Conservation (phyloP, 2,329 filamentous ascomycete species). For the Trichoderma atrobrunneum region DNA sequence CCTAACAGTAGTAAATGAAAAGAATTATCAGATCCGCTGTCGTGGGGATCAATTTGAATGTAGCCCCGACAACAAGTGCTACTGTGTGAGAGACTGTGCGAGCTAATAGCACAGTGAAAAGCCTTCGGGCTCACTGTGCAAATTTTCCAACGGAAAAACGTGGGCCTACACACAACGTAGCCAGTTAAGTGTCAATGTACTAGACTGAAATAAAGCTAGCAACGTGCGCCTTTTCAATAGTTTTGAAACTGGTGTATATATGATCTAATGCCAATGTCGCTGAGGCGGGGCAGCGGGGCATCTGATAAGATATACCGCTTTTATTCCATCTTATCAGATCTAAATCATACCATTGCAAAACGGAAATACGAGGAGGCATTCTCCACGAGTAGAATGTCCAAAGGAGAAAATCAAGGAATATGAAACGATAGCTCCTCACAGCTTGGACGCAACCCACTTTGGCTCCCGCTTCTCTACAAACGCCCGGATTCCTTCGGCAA, state of each 20-base stretch:
- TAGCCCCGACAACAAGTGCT: background rate
- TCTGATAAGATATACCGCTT: background rate
- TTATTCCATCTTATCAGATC: conserved; percentile 2
- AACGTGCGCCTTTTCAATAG: background rate
- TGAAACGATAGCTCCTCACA: background rate
- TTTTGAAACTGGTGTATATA: background rate
- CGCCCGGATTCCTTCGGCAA: background rate
- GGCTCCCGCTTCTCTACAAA: conserved; percentile 5
- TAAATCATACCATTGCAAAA: background rate
- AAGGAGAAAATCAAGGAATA: background rate
- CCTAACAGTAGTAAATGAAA: background rate
- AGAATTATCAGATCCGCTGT: background rate
- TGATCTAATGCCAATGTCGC: background rate
- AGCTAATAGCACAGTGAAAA: background rate
- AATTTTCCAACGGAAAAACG: background rate
- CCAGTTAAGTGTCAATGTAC: background rate
- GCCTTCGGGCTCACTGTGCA: background rate
- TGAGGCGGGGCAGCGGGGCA: background rate
- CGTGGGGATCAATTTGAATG: background rate
- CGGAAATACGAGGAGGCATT: background rate
- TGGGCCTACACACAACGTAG: background rate
- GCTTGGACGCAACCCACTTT: background rate
- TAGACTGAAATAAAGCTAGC: background rate
- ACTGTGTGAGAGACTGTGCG: background rate
- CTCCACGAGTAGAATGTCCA: background rate